Percentiles rank a stretch among this genome's conserved stretches.
Conservation (phyloP, 2,329 filamentous ascomycete genomes). For the Fusarium transvaalense region DNA sequence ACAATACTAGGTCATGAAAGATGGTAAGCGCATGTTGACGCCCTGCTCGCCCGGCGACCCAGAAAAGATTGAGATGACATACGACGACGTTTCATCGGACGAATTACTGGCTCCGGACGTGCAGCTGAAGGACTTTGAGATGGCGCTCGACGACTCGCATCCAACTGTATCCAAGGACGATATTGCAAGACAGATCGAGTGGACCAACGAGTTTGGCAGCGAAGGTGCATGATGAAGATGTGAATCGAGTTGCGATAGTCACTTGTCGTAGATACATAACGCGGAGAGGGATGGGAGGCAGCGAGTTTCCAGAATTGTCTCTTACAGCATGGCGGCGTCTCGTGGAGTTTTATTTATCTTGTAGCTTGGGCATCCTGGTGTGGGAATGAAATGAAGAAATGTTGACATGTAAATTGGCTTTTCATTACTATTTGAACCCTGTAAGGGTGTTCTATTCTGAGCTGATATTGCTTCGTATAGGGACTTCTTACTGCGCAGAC, state of each 20-base stretch:
- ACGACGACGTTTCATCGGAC: slow-evolving; percentile 87
- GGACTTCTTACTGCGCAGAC: too few relatives aligned
- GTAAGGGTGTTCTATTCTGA: background rate
- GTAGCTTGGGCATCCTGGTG: slow-evolving; percentile 37
- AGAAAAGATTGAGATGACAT: slow-evolving; percentile 91
- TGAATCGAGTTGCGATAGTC: background rate
- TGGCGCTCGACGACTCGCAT: slow-evolving; percentile 87
- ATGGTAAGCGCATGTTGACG: slow-evolving; percentile 77
- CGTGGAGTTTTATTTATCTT: slow-evolving; percentile 42
- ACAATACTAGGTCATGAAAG: slow-evolving; percentile 72
- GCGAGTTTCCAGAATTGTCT: slow-evolving; percentile 44
- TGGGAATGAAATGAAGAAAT: slow-evolving; percentile 31
- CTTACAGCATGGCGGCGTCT: slow-evolving; percentile 45
- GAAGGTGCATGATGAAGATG: slow-evolving; percentile 73
- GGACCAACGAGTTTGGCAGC: slow-evolving; percentile 96
- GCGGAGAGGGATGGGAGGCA: slow-evolving; percentile 6
- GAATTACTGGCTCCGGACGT: slow-evolving; percentile 88
- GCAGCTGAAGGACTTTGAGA: slow-evolving; percentile 90
- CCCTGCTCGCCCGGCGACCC: slow-evolving; percentile 94
- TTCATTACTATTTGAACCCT: background rate
- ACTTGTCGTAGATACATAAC: slow-evolving; percentile 18
- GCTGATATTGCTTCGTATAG: background rate
- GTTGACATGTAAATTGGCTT: background rate
- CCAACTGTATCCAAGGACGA: slow-evolving; percentile 93
- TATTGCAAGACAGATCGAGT: slow-evolving; percentile 85